Conservation (phyloP, 202 grass and related monocot genomes). For the Miscanthus sacchariflorus region DNA sequence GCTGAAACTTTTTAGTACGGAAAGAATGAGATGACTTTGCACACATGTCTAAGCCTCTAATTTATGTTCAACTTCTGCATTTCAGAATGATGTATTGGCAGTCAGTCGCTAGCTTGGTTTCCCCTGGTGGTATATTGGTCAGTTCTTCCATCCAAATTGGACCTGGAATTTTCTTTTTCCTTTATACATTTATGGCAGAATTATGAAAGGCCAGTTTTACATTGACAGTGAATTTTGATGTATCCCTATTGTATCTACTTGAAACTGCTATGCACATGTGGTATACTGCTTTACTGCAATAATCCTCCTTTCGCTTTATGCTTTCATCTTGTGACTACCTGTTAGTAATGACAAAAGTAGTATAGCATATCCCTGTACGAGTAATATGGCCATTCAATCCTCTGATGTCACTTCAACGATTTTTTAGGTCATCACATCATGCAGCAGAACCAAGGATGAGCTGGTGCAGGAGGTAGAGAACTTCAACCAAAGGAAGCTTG, state of each 20-base stretch:
- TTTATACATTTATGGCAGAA: slow-evolving; percentile 18
- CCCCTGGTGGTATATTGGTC: slow-evolving; percentile 86
- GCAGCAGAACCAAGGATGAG: slow-evolving; percentile 88
- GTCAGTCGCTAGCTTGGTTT: slow-evolving; percentile 76
- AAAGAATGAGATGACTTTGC: slow-evolving; percentile 8
- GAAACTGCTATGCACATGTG: slow-evolving; percentile 3
- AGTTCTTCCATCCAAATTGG: slow-evolving; percentile 39
- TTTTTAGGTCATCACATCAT: slow-evolving; percentile 82
- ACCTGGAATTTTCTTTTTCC: not conserved
- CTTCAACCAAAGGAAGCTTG: slow-evolving; percentile 77
- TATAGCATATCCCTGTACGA: not conserved
- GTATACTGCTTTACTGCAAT: not conserved
- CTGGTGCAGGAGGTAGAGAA: slow-evolving; percentile 80
- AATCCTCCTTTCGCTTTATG: not conserved
- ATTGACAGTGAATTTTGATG: not conserved
- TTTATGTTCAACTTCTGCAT: slow-evolving; percentile 35
- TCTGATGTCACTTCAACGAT: slow-evolving; percentile 3
- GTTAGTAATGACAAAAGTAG: not conserved
- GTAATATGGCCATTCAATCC: not conserved
- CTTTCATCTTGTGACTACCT: not conserved
- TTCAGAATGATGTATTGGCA: slow-evolving; percentile 99
- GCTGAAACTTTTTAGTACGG: not conserved
- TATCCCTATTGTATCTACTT: not conserved
- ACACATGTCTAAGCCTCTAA: slow-evolving; percentile 25
- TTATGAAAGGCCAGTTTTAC: not conserved